These are phyloP conservation scores for Panicum hallii DNA, from an alignment of 202 grass and related monocot species.

Conservation along the genomic window DNA sequence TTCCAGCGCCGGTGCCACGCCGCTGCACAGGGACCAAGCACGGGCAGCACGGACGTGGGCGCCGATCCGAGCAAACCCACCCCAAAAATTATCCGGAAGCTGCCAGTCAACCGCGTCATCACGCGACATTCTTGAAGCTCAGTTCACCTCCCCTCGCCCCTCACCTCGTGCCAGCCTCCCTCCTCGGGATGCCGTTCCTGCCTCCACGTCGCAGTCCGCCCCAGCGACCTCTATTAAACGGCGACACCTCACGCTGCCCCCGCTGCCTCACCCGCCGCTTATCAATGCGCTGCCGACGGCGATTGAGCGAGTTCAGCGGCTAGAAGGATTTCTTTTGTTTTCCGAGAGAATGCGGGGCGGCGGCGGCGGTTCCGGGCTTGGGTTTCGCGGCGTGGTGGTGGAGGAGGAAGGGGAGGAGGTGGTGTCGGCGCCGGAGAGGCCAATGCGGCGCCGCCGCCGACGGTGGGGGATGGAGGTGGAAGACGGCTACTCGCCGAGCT, in stretches of 20 bases:
- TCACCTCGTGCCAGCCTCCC: not conserved
- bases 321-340: not conserved
- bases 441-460: slow-evolving; percentile 32
- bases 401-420: slow-evolving; percentile 15
- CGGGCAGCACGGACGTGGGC: slow-evolving; percentile 20
- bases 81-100: not conserved
- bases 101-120: slow-evolving; percentile 9
- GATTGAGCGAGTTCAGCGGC: slow-evolving; percentile 25
- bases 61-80: not conserved
- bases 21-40: not conserved
- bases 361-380: slow-evolving; percentile 31
- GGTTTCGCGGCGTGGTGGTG: slow-evolving; percentile 30
- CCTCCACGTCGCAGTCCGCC: slow-evolving; percentile 47
- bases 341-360: slow-evolving; percentile 42
- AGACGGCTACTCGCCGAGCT: slow-evolving; percentile 52
- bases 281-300: slow-evolving; percentile 41
- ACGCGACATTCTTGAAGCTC: slow-evolving; percentile 45
- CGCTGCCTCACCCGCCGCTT: slow-evolving; percentile 43
- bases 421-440: slow-evolving; percentile 44
- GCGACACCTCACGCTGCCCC: slow-evolving; percentile 34
- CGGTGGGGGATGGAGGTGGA: slow-evolving; percentile 43
- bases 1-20: not conserved
- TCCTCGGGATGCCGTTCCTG: slow-evolving; percentile 49
- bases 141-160: not conserved
- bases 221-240: slow-evolving; percentile 55